phyloP scores from a whole-genome alignment of 768 basidiomycete species.

The Dacryopinax primogenitus region DNA sequence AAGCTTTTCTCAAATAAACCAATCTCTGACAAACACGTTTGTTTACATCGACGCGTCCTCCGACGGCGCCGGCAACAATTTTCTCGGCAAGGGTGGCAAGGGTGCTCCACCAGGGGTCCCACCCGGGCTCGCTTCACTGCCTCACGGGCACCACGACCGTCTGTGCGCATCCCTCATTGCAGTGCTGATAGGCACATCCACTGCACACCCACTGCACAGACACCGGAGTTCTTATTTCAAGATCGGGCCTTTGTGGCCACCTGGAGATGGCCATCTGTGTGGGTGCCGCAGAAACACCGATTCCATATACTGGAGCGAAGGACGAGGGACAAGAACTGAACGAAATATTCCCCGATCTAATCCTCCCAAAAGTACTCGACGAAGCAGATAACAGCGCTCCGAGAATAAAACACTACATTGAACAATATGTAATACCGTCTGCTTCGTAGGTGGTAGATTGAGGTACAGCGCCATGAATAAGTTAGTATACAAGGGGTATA shows the following conservation, averaged over 20 bases:
- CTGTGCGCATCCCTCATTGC: constrained; percentile 6
- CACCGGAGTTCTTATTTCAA: background rate
- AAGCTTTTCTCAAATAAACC: background rate
- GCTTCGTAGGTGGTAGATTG: background rate
- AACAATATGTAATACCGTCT: background rate
- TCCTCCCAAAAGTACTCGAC: too few species aligned
- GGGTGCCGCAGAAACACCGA: too few species aligned
- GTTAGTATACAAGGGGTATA: background rate
- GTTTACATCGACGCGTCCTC: background rate
- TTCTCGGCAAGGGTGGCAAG: background rate
- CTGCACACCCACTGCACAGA: background rate
- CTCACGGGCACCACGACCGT: background rate
- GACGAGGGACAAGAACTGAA: too few species aligned
- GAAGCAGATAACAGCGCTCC: too few species aligned
- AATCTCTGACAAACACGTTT: background rate
- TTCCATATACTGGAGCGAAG: too few species aligned
- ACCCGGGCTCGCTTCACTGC: constrained; percentile 4
- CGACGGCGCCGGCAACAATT: too few species aligned
- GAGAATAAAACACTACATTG: background rate
- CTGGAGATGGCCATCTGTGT: background rate
- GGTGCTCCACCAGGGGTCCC: background rate
- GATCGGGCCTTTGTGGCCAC: background rate
- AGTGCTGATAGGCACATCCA: constrained; percentile 7
- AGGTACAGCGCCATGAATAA: background rate
- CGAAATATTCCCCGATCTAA: too few species aligned